A percentile compares a stretch with the other conserved stretches of the same genome.
These are phyloP conservation scores for Chlorella sorokiniana DNA, from an alignment of 139 green algal genomes.

Conservation along the genomic window DNA sequence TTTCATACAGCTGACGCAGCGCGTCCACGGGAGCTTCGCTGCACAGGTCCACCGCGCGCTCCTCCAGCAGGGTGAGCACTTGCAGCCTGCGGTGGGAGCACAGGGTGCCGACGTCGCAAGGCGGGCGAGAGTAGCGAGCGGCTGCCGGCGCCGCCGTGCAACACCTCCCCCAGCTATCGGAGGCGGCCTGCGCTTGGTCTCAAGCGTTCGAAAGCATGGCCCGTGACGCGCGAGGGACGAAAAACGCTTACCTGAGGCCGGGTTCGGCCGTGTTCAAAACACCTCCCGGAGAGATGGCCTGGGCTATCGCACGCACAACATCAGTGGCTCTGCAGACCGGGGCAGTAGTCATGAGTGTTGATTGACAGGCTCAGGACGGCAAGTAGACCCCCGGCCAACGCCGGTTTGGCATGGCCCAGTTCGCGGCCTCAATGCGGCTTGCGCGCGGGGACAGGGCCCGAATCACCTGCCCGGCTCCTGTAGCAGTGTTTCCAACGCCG, in stretches of 20 bases:
- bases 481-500: neutral
- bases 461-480: neutral
- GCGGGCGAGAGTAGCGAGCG: neutral
- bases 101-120: neutral
- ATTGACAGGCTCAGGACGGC: no score
- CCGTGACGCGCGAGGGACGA: no score
- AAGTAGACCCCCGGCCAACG: no score
- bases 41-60: conserved; percentile 6
- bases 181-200: no score
- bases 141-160: neutral
- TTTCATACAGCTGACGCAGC: neutral
- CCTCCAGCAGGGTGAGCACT: conserved; percentile 7
- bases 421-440: no score
- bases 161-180: no score
- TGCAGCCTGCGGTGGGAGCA: neutral
- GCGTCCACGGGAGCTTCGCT: neutral
- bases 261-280: neutral
- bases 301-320: neutral
- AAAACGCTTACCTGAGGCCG: neutral
- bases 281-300: neutral
- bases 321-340: neutral
- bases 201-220: no score
- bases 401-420: no score
- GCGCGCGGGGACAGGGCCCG: neutral
- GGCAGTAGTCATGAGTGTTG: neutral